A percentile compares a stretch with the other conserved stretches of the same genome.
Conservation (phyloP, 345 rosid species). For the Laguncularia racemosa region DNA sequence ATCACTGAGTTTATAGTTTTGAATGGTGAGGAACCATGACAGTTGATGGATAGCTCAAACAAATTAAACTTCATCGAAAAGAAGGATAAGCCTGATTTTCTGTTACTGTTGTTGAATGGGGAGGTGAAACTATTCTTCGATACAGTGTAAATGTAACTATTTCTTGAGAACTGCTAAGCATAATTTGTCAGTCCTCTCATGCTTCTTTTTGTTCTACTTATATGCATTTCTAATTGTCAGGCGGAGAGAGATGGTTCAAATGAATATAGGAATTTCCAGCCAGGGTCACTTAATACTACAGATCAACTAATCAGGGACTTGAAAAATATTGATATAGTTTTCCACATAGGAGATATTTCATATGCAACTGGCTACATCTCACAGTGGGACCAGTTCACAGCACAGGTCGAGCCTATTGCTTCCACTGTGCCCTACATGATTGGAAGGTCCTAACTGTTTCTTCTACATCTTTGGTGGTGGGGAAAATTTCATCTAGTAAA, state of each 20-base stretch:
- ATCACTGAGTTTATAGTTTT: too few species aligned
- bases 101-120: too few species aligned
- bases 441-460: constrained; percentile 40
- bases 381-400: constrained; percentile 87
- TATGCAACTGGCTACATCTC: constrained; percentile 75
- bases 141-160: too few species aligned
- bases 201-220: too few species aligned
- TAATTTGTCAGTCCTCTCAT: too few species aligned
- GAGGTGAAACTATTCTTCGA: too few species aligned
- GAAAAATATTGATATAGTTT: constrained; percentile 52
- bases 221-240: constrained; percentile 14
- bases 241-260: constrained; percentile 80
- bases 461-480: neutral
- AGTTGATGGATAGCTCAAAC: too few species aligned
- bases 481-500: too few species aligned
- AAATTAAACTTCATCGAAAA: too few species aligned
- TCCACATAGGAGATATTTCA: constrained; percentile 66
- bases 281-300: constrained; percentile 66
- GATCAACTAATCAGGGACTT: constrained; percentile 64
- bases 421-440: constrained; percentile 64
- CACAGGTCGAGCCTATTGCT: constrained; percentile 72
- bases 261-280: constrained; percentile 64
- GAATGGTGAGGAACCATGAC: too few species aligned
- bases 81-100: too few species aligned
- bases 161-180: too few species aligned